Evolutionary conservation across 805 yeast species (phyloP), one percentile per base, ranked within the genome.

Genomic region (Metschnikowia lunata): DNA sequence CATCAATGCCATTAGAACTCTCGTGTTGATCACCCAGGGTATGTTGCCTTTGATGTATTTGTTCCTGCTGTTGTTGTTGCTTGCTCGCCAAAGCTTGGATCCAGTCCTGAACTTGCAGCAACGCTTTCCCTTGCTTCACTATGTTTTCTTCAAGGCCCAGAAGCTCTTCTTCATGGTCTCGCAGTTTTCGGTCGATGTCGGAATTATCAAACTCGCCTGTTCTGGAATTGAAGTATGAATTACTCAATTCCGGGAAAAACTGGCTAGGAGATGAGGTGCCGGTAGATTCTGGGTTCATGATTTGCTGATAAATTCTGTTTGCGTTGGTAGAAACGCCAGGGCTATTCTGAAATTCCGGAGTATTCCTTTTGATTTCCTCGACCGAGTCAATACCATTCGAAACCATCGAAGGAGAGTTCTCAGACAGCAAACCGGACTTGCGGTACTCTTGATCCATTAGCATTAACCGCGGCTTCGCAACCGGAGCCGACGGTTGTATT

Each of bases 31-130:
- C 48, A 29, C 37, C 40, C 31, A 37, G 47, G 31, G 26, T 42
- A 37, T 41, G 45, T 37, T 50, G 46, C 34, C 46, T 49, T 37
- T 51, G 46, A n/a, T 49, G 53, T 11, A 50, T 27, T 35, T 53
- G 55, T 36, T 49, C 49, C 36, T 55, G 57, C 23, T 55, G 54
- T 23, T 55, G 52, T 37, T 50, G 54, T 15, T 56, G 54, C 30
- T 46, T 41, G 29, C 36, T 46, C 6, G 56, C 54, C 30, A 54
- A 38, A 23, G 51, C 69, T 42, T 67, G 74, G 37, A 77, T 69
- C 81, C 81, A 77, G 47, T 78, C 82, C 55, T 76, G 79, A 1
- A 76, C 79, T 54, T 77, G 81, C 56, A 69, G 76, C 42, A 78
- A 67, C 3, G 79, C 71, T 48, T 70, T 74, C 10, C 79, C 80